phyloP scores from a whole-genome alignment of 768 basidiomycete genomes.

The Panaeolus papilionaceus region DNA sequence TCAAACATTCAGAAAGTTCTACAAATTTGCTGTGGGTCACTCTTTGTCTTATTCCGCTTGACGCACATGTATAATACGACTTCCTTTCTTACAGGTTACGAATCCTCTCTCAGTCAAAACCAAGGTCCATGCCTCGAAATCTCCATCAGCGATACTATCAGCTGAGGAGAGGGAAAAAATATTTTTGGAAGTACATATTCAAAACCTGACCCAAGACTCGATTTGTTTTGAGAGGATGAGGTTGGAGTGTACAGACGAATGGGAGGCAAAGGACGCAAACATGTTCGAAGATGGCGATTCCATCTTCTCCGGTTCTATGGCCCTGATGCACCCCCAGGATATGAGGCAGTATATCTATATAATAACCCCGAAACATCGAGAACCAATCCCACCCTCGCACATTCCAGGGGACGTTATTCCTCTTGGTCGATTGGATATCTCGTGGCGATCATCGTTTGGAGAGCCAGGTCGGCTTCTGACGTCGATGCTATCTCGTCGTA shows the following conservation, averaged over 20 bases:
- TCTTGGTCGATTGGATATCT: conserved; percentile 87
- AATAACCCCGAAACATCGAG: conserved; percentile 57
- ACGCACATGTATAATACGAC: background rate
- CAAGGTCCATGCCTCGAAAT: conserved; percentile 81
- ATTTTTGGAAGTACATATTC: conserved; percentile 92
- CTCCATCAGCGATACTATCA: conserved; percentile 74
- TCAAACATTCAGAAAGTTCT: conserved; percentile 86
- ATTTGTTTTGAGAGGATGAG: conserved; percentile 84
- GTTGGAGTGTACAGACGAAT: conserved; percentile 75
- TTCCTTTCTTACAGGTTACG: conserved; percentile 64
- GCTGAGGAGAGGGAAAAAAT: conserved; percentile 76
- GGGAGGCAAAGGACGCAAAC: conserved; percentile 66
- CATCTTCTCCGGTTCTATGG: conserved; percentile 66
- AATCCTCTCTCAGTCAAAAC: conserved; percentile 96
- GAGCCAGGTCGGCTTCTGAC: conserved; percentile 89
- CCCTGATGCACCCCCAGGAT: conserved; percentile 84
- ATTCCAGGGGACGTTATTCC: conserved; percentile 76
- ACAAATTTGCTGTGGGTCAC: conserved; percentile 83
- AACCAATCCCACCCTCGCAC: conserved; percentile 53
- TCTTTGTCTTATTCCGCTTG: background rate
- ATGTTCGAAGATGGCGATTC: conserved; percentile 37
- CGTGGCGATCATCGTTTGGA: conserved; percentile 86
- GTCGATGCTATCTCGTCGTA: conserved; percentile 84
- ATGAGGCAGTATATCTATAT: conserved; percentile 89
- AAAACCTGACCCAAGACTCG: conserved; percentile 81